Evolutionary conservation across 352 stramenopile species (phyloP).

Genomic region (Hyaloperonospora arabidopsidis): DNA sequence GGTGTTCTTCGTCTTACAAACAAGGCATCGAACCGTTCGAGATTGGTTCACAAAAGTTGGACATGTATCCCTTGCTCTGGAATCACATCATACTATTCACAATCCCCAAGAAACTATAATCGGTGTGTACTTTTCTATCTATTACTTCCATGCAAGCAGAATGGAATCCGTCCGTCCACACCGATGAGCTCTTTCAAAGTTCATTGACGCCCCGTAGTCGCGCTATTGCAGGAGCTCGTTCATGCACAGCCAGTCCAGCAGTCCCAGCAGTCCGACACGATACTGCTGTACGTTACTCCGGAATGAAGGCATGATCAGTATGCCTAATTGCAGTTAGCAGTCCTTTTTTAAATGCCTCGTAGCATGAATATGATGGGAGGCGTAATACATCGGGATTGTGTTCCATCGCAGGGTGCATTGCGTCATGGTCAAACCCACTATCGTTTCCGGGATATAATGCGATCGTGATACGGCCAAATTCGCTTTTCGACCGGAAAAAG

Average conservation of each 20-base stretch:
- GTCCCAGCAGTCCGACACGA: not conserved
- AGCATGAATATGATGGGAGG: slow-evolving; percentile 48
- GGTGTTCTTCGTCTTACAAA: too few species aligned
- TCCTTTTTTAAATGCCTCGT: slow-evolving; percentile 38
- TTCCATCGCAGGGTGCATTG: slow-evolving; percentile 36
- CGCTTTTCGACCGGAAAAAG: slow-evolving; percentile 30
- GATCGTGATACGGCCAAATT: slow-evolving; percentile 16
- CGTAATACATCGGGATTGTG: slow-evolving; percentile 29
- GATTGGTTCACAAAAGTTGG: too few species aligned
- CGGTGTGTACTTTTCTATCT: too few species aligned
- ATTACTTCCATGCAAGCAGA: too few species aligned
- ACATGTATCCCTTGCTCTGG: too few species aligned
- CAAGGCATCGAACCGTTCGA: too few species aligned
- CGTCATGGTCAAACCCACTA: slow-evolving; percentile 16
- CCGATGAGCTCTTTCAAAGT: too few species aligned
- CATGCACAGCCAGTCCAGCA: too few species aligned
- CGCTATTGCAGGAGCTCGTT: not conserved
- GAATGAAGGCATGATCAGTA: slow-evolving; percentile 27
- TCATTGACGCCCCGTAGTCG: slow-evolving; percentile 29
- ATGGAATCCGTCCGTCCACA: too few species aligned
- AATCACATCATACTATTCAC: too few species aligned
- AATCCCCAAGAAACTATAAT: too few species aligned
- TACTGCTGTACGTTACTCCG: slow-evolving; percentile 17
- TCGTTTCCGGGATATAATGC: slow-evolving; percentile 13
- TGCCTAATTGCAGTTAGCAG: slow-evolving; percentile 42